Evolutionary conservation across 1,284 basidiomycete species (phyloP), one percentile per base, ranked within the genome.

Genomic region (Taiwanofungus camphoratus): DNA sequence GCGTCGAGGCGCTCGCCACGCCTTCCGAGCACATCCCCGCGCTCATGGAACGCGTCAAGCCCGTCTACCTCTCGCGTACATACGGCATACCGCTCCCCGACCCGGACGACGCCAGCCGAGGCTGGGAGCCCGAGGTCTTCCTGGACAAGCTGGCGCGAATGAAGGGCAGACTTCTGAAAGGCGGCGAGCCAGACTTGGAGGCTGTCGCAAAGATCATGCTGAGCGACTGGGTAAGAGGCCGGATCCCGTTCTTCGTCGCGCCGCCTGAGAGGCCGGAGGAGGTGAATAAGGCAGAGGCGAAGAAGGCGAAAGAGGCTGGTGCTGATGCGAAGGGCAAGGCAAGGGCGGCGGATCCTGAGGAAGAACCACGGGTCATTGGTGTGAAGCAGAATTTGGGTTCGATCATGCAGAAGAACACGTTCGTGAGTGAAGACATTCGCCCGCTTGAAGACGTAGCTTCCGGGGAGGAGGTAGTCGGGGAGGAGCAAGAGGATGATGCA

Each of bases 201-300:
- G 82, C 88, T 3, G 90, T 94, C 12, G 90, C 95, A 24, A 98
- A 95, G 71, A 95, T 98, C 66, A 73, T 99, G 36, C 69, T 99
- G 55, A 92, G 88, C 64, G 96, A 99, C 64, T 99, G 96, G 96
- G 93, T 97, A 47, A 76, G 96, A 42, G 96, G 96, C 19, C 88
- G 93, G 56, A 91, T 94, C 57, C 91, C 90, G 23, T 93, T 81
- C 70, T 93, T 92, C 54, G 88, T 90, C 18, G 60, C 84, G 8
- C 90, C 91, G 11, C 87, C 87, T 41, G 83, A 86, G 61, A 68
- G 85, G 37, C 61, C 82, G 9, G 80, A 81, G 48, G 82, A 79
- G 51, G 64, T 87, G 42, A 87, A 85, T 58, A 68, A 70, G 56
- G 64, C 66, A 9, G 84, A 86, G 64, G 78, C 71, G 45, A 81